A percentile compares a stretch with the other conserved stretches of the same genome.
phyloP scores from a whole-genome alignment of 768 basidiomycete genomes.

The Mycena amicta region DNA sequence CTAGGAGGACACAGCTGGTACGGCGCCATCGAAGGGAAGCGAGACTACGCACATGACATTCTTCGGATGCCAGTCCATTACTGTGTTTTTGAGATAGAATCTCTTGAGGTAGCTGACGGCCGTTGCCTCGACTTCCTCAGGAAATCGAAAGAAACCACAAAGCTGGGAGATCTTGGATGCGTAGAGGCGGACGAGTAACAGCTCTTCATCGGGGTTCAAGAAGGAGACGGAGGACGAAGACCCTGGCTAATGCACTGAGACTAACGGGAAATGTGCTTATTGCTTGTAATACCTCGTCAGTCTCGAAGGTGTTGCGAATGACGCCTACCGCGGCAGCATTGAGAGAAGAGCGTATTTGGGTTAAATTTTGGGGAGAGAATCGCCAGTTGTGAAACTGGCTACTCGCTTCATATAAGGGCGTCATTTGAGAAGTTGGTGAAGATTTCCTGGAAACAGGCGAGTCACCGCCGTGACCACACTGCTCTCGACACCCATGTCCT shows the following conservation, averaged over 20 bases:
- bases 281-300: conserved; percentile 62
- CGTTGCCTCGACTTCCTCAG: conserved; percentile 92
- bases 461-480: not conserved
- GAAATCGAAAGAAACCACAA: conserved; percentile 83
- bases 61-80: conserved; percentile 99
- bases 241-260: conserved; percentile 53
- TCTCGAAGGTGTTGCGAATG: conserved; percentile 78
- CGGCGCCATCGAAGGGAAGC: not conserved
- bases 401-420: conserved; percentile 71
- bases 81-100: conserved; percentile 96
- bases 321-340: conserved; percentile 77
- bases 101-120: conserved; percentile 91
- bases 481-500: not conserved
- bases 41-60: conserved; percentile 84
- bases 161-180: conserved; percentile 82
- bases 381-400: conserved; percentile 90
- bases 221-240: conserved; percentile 76
- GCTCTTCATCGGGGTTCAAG: conserved; percentile 80
- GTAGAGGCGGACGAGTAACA: conserved; percentile 86
- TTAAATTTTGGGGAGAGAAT: conserved; percentile 72
- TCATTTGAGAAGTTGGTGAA: conserved; percentile 26
- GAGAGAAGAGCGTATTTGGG: conserved; percentile 58
- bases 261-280: not conserved
- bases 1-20: conserved; percentile 42
- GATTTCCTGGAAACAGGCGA: conserved; percentile 6